phyloP scores from a whole-genome alignment of 306 rosid species.

The Fragaria vesca region DNA sequence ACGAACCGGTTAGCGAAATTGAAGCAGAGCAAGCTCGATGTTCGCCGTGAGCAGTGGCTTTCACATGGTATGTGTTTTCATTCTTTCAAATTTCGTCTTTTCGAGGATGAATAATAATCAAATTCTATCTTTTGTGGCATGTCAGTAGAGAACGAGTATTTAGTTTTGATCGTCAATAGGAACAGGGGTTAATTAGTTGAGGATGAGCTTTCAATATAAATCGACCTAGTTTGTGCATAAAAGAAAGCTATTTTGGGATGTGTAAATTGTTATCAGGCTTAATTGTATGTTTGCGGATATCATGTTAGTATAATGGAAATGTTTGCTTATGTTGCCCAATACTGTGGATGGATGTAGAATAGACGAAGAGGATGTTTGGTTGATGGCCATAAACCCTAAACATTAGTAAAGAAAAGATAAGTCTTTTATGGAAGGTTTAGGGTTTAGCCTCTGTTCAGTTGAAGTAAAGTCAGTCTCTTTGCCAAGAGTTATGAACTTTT shows the following conservation, averaged over 20 bases:
- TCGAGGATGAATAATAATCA: neutral
- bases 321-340: neutral
- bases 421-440: neutral
- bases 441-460: neutral
- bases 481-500: neutral
- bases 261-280: neutral
- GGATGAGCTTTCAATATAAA: neutral
- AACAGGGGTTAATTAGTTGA: neutral
- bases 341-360: neutral
- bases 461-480: neutral
- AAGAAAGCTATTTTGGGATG: neutral
- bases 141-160: neutral
- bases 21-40: conserved; percentile 72
- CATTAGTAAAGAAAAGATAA: neutral
- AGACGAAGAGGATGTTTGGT: neutral
- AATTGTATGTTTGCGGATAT: neutral
- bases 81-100: neutral
- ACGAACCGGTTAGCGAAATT: conserved; percentile 50
- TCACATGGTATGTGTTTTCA: conserved; percentile 38
- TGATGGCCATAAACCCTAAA: neutral
- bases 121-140: neutral
- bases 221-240: neutral
- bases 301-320: neutral
- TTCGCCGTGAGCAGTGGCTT: conserved; percentile 71
- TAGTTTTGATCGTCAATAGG: neutral